These are phyloP conservation scores for Triticum aestivum DNA, from an alignment of 176 grass and related monocot species.

Conservation along the genomic window IWGSC_CS_RefSeq_v2.1 NC_057802.1:474236394-474236893, in stretches of 20 bases:
- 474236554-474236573: background rate
- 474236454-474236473: too few relatives aligned
- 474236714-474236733: constrained; percentile 41
- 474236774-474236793: constrained; percentile 51
- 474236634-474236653: constrained; percentile 31
- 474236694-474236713: constrained; percentile 50
- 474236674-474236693: background rate
- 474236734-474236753: background rate
- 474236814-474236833: constrained; percentile 28
- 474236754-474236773: constrained; percentile 53
- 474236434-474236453: constrained; percentile 11
- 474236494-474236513: constrained; percentile 24
- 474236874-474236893: too few relatives aligned
- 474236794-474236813: constrained; percentile 45
- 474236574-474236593: background rate
- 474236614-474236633: constrained; percentile 41
- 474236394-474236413: background rate
- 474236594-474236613: background rate
- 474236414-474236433: background rate
- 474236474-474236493: background rate
- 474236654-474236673: background rate
- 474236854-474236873: background rate
- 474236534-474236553: constrained; percentile 4
- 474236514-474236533: constrained; percentile 17
- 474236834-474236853: constrained; percentile 1